Base-by-base conservation (phyloP, 2,329 filamentous ascomycete genomes). In the Clonostachys chloroleuca region DNA sequence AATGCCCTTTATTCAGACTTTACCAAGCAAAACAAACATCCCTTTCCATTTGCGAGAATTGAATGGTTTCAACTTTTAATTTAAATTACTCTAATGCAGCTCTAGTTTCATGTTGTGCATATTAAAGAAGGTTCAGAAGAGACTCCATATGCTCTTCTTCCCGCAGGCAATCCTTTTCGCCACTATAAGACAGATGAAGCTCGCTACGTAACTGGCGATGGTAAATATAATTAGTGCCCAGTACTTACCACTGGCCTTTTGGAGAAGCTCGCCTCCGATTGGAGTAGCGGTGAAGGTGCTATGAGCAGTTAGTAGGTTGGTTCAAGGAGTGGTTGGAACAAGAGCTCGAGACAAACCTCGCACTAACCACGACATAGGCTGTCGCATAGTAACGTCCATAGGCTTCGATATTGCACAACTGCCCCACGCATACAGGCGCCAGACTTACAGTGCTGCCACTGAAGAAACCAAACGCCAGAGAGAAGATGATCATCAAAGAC, bases 401-500 rank as follows among this genome's bases (percentile, higher is more conserved):
- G 14, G 36, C 14, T 18, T 39, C 17, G 7, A 39, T 18, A 8
- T 39, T 18, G 17, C 36, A 39, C 3, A 39, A 18, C 36, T 39
- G 36, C 14, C 36, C 36, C 14, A 39, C 36, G 36, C 36, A 39
- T 12, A 39, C 36, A 18, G 36, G 36, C 5, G 36, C 36, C 36
- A 39, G 36, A 39, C 36, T 39, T 12, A 39, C 36, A 18, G 14
- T 39, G 14, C 36, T 18, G 5, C 36, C 36, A 18, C 36, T 39
- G 12, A n/a, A 39, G 12, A 39, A 39, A n/a, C 36, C 36, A 59
- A 88, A 54, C 1, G 51, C 40, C 5, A 53, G 35, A 2, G 47
- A 39, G 20, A 51, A 56, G n/a, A 43, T 16, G 9, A 50, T 47
- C 14, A 83, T 67, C 18, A 85, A 62, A 0, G 72, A 62, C 16